Evolutionary conservation across 2,329 filamentous ascomycete species (phyloP).

Genomic region (Juglanconis oblonga): DNA sequence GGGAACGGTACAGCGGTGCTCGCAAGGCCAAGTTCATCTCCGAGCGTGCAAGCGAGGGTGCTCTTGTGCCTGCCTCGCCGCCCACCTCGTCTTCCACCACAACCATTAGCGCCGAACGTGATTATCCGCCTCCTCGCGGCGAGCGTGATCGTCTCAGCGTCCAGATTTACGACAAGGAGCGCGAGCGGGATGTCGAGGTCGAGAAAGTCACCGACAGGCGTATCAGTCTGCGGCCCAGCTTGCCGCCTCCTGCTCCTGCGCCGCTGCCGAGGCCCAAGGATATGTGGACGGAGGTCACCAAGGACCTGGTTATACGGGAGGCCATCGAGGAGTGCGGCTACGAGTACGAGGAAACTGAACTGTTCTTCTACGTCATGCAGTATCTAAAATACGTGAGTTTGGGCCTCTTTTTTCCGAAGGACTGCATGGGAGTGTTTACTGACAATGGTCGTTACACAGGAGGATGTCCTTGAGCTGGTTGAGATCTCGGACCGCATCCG

Average conservation of each 20-base stretch:
- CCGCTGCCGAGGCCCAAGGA: slow-evolving; percentile 47
- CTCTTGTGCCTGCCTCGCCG: slow-evolving; percentile 32
- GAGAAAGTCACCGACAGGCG: slow-evolving; percentile 54
- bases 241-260: slow-evolving; percentile 33
- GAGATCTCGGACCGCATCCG: slow-evolving; percentile 81
- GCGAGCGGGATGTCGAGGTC: slow-evolving; percentile 49
- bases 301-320: slow-evolving; percentile 82
- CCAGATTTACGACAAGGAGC: slow-evolving; percentile 40
- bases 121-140: slow-evolving; percentile 27
- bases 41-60: slow-evolving; percentile 53
- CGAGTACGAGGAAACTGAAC: slow-evolving; percentile 84
- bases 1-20: slow-evolving; percentile 77
- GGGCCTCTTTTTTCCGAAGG: not conserved
- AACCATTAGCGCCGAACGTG: slow-evolving; percentile 22
- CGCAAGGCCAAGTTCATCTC: slow-evolving; percentile 71
- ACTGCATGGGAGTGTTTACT: slow-evolving; percentile 23
- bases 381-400: slow-evolving; percentile 81
- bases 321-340: slow-evolving; percentile 84
- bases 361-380: slow-evolving; percentile 89
- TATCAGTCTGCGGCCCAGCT: slow-evolving; percentile 36
- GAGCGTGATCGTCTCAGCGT: slow-evolving; percentile 42
- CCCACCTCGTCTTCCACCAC: slow-evolving; percentile 25
- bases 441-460: slow-evolving; percentile 48
- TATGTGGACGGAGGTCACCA: slow-evolving; percentile 97
- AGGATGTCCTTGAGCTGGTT: slow-evolving; percentile 82